Evolutionary conservation across 1,284 basidiomycete genomes (phyloP).

Genomic region (Gymnopus androsaceus): DNA sequence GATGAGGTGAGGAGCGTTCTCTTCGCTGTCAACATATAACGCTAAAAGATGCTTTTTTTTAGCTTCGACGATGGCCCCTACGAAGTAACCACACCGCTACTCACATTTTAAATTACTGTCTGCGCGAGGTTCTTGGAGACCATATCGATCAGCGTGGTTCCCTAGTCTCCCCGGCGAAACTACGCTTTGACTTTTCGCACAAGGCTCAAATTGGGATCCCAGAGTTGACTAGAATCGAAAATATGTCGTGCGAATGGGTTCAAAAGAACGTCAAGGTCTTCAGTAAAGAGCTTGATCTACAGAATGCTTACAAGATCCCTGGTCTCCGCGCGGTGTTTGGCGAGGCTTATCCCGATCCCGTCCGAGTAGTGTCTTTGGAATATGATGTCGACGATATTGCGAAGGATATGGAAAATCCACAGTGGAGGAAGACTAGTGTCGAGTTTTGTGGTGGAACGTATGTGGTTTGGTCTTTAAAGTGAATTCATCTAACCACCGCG

Average conservation of each 20-base stretch:
- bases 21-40: constrained; percentile 35
- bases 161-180: constrained; percentile 91
- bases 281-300: constrained; percentile 85
- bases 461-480: constrained; percentile 33
- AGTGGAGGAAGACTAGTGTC: constrained; percentile 89
- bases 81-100: constrained; percentile 99
- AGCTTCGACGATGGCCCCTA: constrained; percentile 92
- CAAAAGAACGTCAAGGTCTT: constrained; percentile 86
- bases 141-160: constrained; percentile 99
- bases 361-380: constrained; percentile 91
- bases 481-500: constrained; percentile 10
- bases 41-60: constrained; percentile 10
- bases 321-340: constrained; percentile 97
- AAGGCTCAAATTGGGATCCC: constrained; percentile 79
- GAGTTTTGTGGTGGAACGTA: constrained; percentile 99
- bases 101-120: constrained; percentile 93
- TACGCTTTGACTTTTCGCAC: constrained; percentile 99
- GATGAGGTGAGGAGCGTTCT: constrained; percentile 51
- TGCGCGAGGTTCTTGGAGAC: constrained; percentile 93
- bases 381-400: constrained; percentile 86
- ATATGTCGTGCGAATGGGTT: constrained; percentile 88
- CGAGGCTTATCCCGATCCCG: constrained; percentile 96
- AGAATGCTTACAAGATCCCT: constrained; percentile 83
- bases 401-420: constrained; percentile 83
- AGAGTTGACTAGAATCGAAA: constrained; percentile 86